Conservation (phyloP, 2,329 filamentous ascomycete species). For the Fusarium phyllophilum region DNA sequence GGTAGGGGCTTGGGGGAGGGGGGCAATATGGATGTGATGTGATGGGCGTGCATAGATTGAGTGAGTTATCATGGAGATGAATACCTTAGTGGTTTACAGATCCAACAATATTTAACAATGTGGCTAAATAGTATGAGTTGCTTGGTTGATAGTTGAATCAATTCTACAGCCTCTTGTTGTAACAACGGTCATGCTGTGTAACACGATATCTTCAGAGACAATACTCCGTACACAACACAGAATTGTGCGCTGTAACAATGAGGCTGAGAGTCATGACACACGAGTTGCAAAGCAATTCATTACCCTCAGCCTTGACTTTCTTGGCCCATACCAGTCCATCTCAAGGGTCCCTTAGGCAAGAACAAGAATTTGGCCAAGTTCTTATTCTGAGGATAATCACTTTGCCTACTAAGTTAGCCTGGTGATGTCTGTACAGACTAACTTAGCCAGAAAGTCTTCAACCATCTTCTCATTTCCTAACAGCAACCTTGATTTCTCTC, state of each 20-base stretch:
- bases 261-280: constrained; percentile 32
- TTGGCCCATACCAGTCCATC: constrained; percentile 12
- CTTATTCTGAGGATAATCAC: not conserved
- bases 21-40: not conserved
- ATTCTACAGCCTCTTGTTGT: not conserved
- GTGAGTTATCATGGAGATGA: constrained; percentile 9
- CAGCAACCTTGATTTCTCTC: not conserved
- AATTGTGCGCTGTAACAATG: constrained; percentile 15
- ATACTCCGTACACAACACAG: not conserved
- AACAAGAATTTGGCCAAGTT: not conserved
- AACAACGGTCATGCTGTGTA: constrained; percentile 2
- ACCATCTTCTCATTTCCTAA: not conserved
- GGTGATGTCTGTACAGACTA: not conserved
- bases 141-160: not conserved
- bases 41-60: constrained; percentile 18
- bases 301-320: constrained; percentile 10
- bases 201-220: constrained; percentile 15
- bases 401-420: not conserved
- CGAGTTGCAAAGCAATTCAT: not conserved
- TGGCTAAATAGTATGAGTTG: not conserved
- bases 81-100: not conserved
- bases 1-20: constrained; percentile 19
- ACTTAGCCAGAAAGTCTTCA: not conserved
- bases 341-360: not conserved
- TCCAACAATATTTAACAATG: not conserved